phyloP scores from a whole-genome alignment of 257 asterid species.

The Solanum lignicaule region DNA sequence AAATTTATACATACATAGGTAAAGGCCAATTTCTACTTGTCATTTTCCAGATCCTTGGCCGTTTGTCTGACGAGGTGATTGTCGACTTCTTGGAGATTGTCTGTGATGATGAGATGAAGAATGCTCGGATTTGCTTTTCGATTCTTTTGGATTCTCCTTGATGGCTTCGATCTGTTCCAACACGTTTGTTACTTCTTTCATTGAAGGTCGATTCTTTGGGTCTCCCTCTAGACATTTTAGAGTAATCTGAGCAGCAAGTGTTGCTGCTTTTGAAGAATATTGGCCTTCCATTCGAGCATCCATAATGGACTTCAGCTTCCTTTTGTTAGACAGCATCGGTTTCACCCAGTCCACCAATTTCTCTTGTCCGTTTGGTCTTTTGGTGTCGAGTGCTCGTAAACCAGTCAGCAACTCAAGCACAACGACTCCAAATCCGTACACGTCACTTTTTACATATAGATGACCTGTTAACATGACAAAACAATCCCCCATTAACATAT shows the following conservation, averaged over 20 bases:
- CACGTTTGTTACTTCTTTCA: slow-evolving; percentile 7
- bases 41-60: neutral
- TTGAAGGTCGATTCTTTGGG: slow-evolving; percentile 13
- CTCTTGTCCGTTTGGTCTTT: neutral
- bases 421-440: slow-evolving; percentile 14
- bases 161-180: slow-evolving; percentile 1
- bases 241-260: slow-evolving; percentile 9
- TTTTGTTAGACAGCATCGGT: slow-evolving; percentile 2
- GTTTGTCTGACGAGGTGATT: neutral
- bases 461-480: neutral
- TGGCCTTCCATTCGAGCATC: slow-evolving; percentile 9
- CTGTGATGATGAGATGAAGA: neutral
- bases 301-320: slow-evolving; percentile 10
- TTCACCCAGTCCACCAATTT: slow-evolving; percentile 11
- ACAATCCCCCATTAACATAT: neutral
- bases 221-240: slow-evolving; percentile 5
- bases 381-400: slow-evolving; percentile 2
- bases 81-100: neutral
- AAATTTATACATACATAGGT: neutral
- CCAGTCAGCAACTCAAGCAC: slow-evolving; percentile 16
- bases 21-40: neutral
- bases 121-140: neutral
- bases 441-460: slow-evolving; percentile 16
- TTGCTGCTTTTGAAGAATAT: slow-evolving; percentile 11
- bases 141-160: slow-evolving; percentile 1